Evolutionary conservation across 2,329 filamentous ascomycete genomes (phyloP), one percentile per base, ranked within the genome.

Genomic region (Pyrenophora tritici-repentis): DNA sequence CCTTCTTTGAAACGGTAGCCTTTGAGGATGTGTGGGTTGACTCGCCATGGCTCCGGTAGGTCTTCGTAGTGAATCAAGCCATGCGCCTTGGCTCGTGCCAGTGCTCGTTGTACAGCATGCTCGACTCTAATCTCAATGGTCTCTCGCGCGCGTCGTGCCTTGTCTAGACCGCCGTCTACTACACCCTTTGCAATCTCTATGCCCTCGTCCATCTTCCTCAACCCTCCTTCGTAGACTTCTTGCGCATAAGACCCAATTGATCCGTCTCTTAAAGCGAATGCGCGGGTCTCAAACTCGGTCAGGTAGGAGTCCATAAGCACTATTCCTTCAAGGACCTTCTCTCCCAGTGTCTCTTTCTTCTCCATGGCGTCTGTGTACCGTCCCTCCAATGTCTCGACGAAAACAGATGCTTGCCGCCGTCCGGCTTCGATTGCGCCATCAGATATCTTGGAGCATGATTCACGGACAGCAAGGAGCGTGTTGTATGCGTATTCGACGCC

Each of bases 1-100:
- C 90, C 91, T 66, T 96, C 90, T 55, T 86, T 89, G 78, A 99
- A 99, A 43, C 94, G 92, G 73, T 99, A 99, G 14, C 94, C 94
- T 46, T 84, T 85, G 43, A 86, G 80, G 70, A 99, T 97, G 75
- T 99, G 91, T 2, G 92, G 91, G 75, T 99, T 99, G 67, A 96
- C 88, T 54, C 89, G 84, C 94, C 94, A 99, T 0, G 94, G 94
- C 32, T 88, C 80, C 1, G 94, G 94, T 4, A 99, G 81, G 66
- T 97, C 91, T 39, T 96, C 86, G 76, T 97, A 99, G 55, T 83
- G 83, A 61, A 99, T 88, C 12, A 97, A 81, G 40, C 92, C 90
- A 42, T 90, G 83, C 68, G 95, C 87, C 61, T 88, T 83, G 22
- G 92, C 91, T 50, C 86, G 81, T 16, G 79, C 66, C 48, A 96